Base-by-base conservation (phyloP, 441 rosid species). In the Mallotus repandus region DNA sequence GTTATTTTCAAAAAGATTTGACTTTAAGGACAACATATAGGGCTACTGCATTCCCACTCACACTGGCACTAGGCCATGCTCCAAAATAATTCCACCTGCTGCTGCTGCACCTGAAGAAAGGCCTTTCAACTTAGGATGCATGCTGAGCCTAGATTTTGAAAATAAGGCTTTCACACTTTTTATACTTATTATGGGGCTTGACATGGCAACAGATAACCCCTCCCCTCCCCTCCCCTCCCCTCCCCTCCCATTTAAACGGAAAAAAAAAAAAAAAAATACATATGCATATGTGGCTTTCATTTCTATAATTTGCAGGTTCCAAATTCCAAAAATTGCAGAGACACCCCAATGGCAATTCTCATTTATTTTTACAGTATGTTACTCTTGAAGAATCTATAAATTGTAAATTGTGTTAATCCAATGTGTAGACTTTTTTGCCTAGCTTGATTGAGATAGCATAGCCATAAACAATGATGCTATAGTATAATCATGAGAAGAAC, bases 1-100 rank as follows among this genome's bases (percentile, higher is more conserved):
- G 19, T 38, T 9, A 38, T 22, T 68, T 81, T 70, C 68, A 38
- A 58, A 43, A 56, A 58, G 57, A 13, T 22, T 75, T 77, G 74
- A 80, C 74, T 75, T 56, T 14, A 32, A 57, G 73, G 62, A 16
- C 53, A 22, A 9, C 7, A 12, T 72, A 6, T 46, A 14, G 56
- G 65, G 14, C 32, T 46, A 12, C 4, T 22, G 68, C 8, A 46
- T 35, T 70, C 18, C 58, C 56, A 49, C 29, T 41, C 15, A 38
- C 19, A 16, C 58, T 59, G 55, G n/a, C 74, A 52, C 13, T 53
- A 14, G 48, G 29, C 50, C 46, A 19, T 18, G 21, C 46, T 50
- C 18, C 46, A 46, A 53, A 49, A 32, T 61, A 52, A 70, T 57
- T n/a, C 13, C 13, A 57, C 65, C 43, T 21, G 63, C 41, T 21